Conservation (phyloP, 176 grass and related monocot species). For the Elymus sibiricus region DNA sequence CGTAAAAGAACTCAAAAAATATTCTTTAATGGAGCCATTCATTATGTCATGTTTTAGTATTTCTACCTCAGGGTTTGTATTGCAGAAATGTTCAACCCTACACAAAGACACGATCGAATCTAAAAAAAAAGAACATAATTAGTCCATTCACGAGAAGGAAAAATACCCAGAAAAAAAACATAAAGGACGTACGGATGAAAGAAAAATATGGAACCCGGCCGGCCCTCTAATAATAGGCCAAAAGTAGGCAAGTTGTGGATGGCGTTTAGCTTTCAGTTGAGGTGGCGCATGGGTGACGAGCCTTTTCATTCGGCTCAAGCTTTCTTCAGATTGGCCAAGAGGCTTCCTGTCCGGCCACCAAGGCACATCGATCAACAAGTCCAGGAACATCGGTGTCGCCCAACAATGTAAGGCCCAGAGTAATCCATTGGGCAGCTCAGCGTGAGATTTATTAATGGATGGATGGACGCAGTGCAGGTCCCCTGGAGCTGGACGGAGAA, state of each 20-base stretch:
- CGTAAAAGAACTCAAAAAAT: background rate
- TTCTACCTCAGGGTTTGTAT: no score
- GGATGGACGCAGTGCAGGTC: no score
- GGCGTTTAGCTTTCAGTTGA: constrained; percentile 43
- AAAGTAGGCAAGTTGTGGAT: constrained; percentile 37
- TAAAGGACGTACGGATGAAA: background rate
- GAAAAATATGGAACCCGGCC: background rate
- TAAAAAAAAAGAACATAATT: constrained; percentile 16
- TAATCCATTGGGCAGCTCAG: no score
- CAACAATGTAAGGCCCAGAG: no score
- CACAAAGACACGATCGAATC: background rate
- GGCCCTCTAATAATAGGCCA: constrained; percentile 40
- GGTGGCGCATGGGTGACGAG: background rate
- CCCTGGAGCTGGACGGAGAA: no score
- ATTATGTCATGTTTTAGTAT: background rate
- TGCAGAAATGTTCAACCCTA: background rate
- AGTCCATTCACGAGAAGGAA: constrained; percentile 13
- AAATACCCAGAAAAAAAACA: background rate
- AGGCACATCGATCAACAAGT: background rate
- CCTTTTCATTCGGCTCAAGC: constrained; percentile 16
- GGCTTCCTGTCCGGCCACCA: constrained; percentile 7
- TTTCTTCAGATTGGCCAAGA: constrained; percentile 36
- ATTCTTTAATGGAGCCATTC: constrained; percentile 27
- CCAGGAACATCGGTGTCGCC: no score
- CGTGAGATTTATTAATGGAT: no score